Conservation (phyloP, 116 monocot species). For the Posidonia oceanica region DNA sequence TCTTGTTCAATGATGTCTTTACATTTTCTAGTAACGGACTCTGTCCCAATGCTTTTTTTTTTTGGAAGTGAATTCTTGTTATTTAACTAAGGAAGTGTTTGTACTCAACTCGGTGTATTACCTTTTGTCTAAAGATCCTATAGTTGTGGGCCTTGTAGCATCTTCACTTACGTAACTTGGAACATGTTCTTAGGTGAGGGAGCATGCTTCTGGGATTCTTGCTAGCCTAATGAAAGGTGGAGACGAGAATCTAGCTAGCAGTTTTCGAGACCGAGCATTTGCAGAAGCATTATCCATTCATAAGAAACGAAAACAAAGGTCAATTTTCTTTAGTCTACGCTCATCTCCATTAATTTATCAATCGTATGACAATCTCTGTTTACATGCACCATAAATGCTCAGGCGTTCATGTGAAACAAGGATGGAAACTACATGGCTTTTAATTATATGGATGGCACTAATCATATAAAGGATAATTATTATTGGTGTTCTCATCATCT, state of each 20-base stretch:
- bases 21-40: no score
- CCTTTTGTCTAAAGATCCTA: neutral
- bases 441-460: no score
- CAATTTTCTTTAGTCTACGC: neutral
- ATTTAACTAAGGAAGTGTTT: neutral
- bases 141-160: no score
- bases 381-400: neutral
- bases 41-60: no score
- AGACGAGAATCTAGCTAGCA: constrained; percentile 56
- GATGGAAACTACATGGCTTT: neutral
- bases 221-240: constrained; percentile 88
- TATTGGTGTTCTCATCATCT: no score
- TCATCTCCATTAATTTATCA: neutral
- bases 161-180: neutral
- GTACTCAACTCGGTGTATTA: neutral
- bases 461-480: no score
- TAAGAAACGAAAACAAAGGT: constrained; percentile 60
- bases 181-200: constrained; percentile 48
- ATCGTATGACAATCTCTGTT: neutral
- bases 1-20: no score
- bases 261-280: constrained; percentile 58
- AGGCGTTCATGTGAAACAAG: neutral
- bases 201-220: constrained; percentile 87
- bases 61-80: no score
- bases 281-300: constrained; percentile 46